These are phyloP conservation scores for Yarrowia keelungensis DNA, from an alignment of 805 yeast species.

Conservation along the genomic window DNA sequence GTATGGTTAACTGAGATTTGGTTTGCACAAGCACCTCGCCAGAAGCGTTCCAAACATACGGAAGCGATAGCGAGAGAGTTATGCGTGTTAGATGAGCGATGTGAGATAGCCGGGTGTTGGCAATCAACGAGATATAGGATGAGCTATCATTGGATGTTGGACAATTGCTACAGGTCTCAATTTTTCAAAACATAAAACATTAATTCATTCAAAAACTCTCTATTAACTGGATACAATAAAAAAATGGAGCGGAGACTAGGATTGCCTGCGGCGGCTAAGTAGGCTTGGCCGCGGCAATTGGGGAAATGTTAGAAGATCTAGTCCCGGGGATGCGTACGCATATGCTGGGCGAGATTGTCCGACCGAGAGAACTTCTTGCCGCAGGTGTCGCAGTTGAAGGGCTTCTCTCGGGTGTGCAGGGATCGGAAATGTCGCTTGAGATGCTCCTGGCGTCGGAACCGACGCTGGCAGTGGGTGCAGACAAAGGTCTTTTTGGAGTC, in stretches of 20 bases:
- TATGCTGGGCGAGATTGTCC: conserved; percentile 50
- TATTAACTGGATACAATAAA: conserved; percentile 36
- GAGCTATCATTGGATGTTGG: too few relatives aligned
- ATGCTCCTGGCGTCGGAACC: conserved; percentile 79
- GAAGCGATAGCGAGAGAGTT: too few relatives aligned
- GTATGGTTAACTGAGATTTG: conserved; percentile 22
- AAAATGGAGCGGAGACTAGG: conserved; percentile 23
- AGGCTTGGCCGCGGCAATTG: too few relatives aligned
- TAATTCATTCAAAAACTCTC: conserved; percentile 27
- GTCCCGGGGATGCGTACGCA: conserved; percentile 45
- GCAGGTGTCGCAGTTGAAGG: conserved; percentile 48
- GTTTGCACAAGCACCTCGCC: not conserved
- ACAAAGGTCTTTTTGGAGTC: conserved; percentile 61
- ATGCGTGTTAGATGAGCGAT: too few relatives aligned
- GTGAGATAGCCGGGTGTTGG: too few relatives aligned
- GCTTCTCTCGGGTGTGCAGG: conserved; percentile 73
- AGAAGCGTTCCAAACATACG: too few relatives aligned
- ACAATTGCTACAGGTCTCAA: too few relatives aligned
- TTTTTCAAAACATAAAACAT: conserved; percentile 8
- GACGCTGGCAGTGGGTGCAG: conserved; percentile 68
- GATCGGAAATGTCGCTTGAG: conserved; percentile 76
- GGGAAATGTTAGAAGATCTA: not conserved
- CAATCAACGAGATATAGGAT: too few relatives aligned
- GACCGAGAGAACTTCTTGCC: conserved; percentile 50
- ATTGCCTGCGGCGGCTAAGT: not conserved